Percentiles rank a stretch among this genome's conserved stretches.
Conservation (phyloP, 345 rosid genomes). For the Eutrema heterophyllum region DNA sequence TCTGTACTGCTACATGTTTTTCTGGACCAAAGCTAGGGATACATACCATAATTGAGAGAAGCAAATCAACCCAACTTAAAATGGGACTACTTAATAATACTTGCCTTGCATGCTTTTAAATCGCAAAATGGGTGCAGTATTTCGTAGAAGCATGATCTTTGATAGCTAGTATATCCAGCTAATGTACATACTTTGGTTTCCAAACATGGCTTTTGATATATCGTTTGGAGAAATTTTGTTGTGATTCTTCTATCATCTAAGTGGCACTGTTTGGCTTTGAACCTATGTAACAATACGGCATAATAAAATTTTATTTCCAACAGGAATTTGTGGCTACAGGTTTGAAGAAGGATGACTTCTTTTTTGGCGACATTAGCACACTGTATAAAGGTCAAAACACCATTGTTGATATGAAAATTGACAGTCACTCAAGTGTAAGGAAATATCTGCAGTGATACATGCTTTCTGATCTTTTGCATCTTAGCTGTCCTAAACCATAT, state of each 20-base stretch:
- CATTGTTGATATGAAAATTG: constrained; percentile 69
- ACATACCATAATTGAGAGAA: neutral
- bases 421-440: constrained; percentile 65
- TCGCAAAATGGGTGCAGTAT: neutral
- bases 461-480: neutral
- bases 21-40: neutral
- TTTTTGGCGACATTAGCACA: constrained; percentile 67
- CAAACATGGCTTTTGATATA: neutral
- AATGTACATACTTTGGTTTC: neutral
- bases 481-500: neutral
- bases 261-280: neutral
- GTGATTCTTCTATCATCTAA: neutral
- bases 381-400: constrained; percentile 57
- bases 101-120: neutral
- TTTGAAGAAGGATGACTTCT: constrained; percentile 53
- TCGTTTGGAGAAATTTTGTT: neutral
- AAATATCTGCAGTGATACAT: neutral
- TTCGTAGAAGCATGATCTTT: neutral
- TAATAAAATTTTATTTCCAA: constrained; percentile 5
- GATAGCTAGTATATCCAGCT: neutral
- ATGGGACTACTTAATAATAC: neutral
- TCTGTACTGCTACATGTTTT: neutral
- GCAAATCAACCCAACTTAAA: neutral
- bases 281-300: neutral
- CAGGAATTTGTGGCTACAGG: constrained; percentile 80